Base-by-base conservation (phyloP, 306 rosid genomes). In the Inga laurina region DNA sequence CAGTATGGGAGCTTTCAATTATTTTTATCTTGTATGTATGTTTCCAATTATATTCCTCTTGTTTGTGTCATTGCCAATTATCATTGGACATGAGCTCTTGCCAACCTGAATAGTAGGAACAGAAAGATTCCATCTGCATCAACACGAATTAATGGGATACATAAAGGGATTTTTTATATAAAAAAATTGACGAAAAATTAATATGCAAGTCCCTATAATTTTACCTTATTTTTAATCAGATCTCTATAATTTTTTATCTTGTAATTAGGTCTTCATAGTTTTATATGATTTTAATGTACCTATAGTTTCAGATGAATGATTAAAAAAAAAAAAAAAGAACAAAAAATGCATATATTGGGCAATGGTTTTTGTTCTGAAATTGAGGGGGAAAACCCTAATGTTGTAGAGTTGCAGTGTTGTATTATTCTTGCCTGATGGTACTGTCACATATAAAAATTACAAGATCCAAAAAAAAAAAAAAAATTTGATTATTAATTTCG, bases 1-100 rank as follows among this genome's bases (percentile, higher is more conserved):
- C 74, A 68, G 74, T 19, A 68, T 68, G 74, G 74, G 48, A 37
- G 46, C 15, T 39, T 16, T 68, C 48, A 68, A 37, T 68, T 68
- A 68, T 67, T 8, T 39, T 1, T 16, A 67, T 67, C 46, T 34
- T 67, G 11, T 67, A 35, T 35, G 46, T 35, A 16, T 10, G 18
- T 14, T 35, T 35, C 72, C 22, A 14, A 66, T 66, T 66, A 49
- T 11, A 49, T 49, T 5, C 45, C 71, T 65, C n/a, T 14, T 61
- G 16, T 61, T 24, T 64, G 30, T 64, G 9, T 62, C 68, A 10
- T 62, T 22, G 68, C 37, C 18, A 39, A 64, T 64, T 24, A 27
- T 14, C 41, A 30, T 14, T 30, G 70, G 69, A 27, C 39, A 64
- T 64, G 69, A 64, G 19, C 32, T 57, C 18, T 30, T 64, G 19